phyloP scores from a whole-genome alignment of 306 rosid genomes.

The Cucumis cinereus region DNA sequence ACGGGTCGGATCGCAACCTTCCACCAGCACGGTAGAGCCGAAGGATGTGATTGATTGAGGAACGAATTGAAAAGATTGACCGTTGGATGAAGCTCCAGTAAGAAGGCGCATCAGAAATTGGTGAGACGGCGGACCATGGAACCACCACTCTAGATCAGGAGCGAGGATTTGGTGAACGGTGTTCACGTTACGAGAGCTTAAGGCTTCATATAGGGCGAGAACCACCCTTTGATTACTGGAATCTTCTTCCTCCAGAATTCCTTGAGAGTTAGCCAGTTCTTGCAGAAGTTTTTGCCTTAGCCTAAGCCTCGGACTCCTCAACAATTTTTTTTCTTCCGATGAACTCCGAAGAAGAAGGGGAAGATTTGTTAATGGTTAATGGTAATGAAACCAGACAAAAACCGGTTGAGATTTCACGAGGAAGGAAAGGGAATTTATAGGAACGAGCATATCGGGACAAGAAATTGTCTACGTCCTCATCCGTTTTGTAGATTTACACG shows the following conservation, averaged over 20 bases:
- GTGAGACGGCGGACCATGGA: constrained; percentile 88
- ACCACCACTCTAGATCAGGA: constrained; percentile 95
- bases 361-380: neutral
- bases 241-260: constrained; percentile 33
- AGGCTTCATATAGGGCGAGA: constrained; percentile 63
- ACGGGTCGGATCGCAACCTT: constrained; percentile 51
- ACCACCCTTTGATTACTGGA: constrained; percentile 60
- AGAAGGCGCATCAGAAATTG: constrained; percentile 77
- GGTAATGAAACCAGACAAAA: neutral
- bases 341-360: neutral
- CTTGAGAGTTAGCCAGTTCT: constrained; percentile 90
- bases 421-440: neutral
- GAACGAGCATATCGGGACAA: neutral
- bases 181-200: constrained; percentile 50
- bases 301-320: constrained; percentile 2
- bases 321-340: neutral
- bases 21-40: constrained; percentile 64
- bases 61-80: constrained; percentile 25
- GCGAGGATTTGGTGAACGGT: constrained; percentile 56
- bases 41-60: constrained; percentile 50
- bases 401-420: neutral
- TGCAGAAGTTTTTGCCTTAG: neutral
- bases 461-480: neutral
- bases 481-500: neutral
- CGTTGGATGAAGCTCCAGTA: constrained; percentile 42